Evolutionary conservation across 192 early-diverging fungal species (phyloP), one percentile per base, ranked within the genome.

Genomic region (Gonapodya sp.): DNA sequence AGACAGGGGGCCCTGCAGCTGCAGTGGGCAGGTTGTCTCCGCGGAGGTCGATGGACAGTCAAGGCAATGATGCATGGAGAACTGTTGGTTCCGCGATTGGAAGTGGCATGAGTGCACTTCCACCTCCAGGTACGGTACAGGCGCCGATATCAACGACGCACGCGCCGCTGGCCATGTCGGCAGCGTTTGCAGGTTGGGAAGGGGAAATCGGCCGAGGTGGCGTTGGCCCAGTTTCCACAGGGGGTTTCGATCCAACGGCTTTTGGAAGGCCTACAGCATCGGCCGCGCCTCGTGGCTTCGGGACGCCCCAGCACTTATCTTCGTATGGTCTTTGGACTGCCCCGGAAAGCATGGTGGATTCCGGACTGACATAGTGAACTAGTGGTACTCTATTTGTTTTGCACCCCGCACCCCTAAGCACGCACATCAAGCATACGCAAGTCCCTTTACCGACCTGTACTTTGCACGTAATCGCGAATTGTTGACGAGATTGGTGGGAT

Each of bases 341-440:
- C 8, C 46, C 24, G 8, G 46, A 64, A 16, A 64, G 8, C 24
- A 24, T 8, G 8, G 46, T 24, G 24, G 46, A 64, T 24, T 16
- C 46, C 46, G 46, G 46, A 64, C 46, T 16, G 46, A 64, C 8
- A 24, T 24, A 64, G 46, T 64, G 24, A 64, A 64, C 8, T n/a
- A n/a, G n/a, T n/a, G 24, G 46, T 64, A 16, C 24, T 64, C 46
- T 64, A 64, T 64, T 16, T 64, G 8, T 24, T 64, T 64, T 64
- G 46, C 46, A 64, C 46, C n/a, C n/a, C 46, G 46, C 46, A 64
- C 46, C 46, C 46, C 46, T n/a, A 64, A 64, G 46, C 46, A 64
- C 46, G 46, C 46, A 64, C 24, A 64, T 64, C n/a, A 64, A 64
- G 46, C 46, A 64, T 64, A 64, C 46, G 46, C 46, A 64, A 64